phyloP scores from a whole-genome alignment of 1,139 yeast genomes.

The Hyphopichia burtonii region DNA sequence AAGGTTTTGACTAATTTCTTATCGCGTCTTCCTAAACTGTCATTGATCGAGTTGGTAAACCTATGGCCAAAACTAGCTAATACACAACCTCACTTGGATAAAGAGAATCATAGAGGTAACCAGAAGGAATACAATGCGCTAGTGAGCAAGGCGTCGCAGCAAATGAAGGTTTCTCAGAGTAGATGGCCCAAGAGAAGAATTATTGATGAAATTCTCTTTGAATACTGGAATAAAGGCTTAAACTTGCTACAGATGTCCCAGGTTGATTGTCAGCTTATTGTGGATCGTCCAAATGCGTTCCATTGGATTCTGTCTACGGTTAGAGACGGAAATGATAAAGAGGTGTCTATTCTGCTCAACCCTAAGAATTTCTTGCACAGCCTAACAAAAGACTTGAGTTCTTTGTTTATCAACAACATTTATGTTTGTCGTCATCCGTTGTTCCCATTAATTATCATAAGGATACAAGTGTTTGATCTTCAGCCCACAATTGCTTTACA shows the following conservation, averaged over 20 bases:
- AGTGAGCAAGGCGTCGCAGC: slow-evolving; percentile 19
- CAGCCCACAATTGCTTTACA: slow-evolving; percentile 19
- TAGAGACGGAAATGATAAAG: slow-evolving; percentile 33
- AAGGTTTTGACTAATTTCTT: slow-evolving; percentile 23
- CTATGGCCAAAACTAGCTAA: slow-evolving; percentile 37
- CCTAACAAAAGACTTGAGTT: slow-evolving; percentile 47
- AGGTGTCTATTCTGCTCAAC: slow-evolving; percentile 34
- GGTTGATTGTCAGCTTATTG: slow-evolving; percentile 62
- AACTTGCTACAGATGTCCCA: slow-evolving; percentile 72
- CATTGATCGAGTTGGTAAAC: slow-evolving; percentile 31
- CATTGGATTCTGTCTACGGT: slow-evolving; percentile 63
- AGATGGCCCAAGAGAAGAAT: slow-evolving; percentile 41
- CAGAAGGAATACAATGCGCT: slow-evolving; percentile 27
- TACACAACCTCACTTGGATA: slow-evolving; percentile 36
- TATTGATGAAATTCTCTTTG: slow-evolving; percentile 50
- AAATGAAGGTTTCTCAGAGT: slow-evolving; percentile 9
- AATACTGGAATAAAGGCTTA: slow-evolving; percentile 63
- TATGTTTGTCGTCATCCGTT: slow-evolving; percentile 68
- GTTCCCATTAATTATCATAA: slow-evolving; percentile 56
- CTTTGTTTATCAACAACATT: slow-evolving; percentile 55
- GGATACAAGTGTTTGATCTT: slow-evolving; percentile 70
- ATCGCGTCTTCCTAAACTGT: slow-evolving; percentile 31
- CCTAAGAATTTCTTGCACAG: slow-evolving; percentile 48
- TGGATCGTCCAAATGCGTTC: slow-evolving; percentile 52
- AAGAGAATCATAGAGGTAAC: slow-evolving; percentile 9